Base-by-base conservation (phyloP, 2,329 filamentous ascomycete genomes). In the Didymella segeticola region DNA sequence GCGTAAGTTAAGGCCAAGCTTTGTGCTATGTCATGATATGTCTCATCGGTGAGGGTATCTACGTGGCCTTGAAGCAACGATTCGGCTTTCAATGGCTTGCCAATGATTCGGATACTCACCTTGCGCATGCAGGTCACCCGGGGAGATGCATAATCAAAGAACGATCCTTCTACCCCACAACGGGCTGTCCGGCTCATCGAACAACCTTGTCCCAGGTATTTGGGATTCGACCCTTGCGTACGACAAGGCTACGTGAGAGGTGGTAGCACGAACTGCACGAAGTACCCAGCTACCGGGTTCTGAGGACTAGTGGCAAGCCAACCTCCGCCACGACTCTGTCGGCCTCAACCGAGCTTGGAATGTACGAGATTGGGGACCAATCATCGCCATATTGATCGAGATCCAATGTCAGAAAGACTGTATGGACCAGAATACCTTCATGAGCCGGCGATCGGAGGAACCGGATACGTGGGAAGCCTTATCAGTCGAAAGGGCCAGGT, bases 231-330 rank as follows among this genome's bases (percentile, higher is more conserved):
- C 66, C 63, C 66, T 72, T 68, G 66, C 61, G 66, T 64, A 57
- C 57, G 52, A 61, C 58, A 57, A 64, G 54, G 57, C 52, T 61
- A 60, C 47, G 34, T 59, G 53, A 60, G 53, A 60, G 30, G 37
- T 54, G 36, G 66, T 69, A 53, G 54, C 59, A 69, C 63, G 37
- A 43, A 49, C 55, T 62, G 60, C 59, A 60, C 51, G 57, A 60
- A 50, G 47, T 41, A 57, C 67, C 71, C 71, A 64, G 54, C 43
- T 67, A 71, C 69, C 70, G 56, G 70, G 68, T 69, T 41, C 30
- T 41, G 41, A 56, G 61, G 49, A 55, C 51, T 58, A 50, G 57
- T 64, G 61, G 62, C 66, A 64, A 65, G 59, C 56, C 47, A 53
- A 54, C 38, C 51, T 57, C 58, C 56, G 62, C 57, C 57, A 54